phyloP scores from a whole-genome alignment of 768 basidiomycete species.

The Phylloporus sp. region DNA sequence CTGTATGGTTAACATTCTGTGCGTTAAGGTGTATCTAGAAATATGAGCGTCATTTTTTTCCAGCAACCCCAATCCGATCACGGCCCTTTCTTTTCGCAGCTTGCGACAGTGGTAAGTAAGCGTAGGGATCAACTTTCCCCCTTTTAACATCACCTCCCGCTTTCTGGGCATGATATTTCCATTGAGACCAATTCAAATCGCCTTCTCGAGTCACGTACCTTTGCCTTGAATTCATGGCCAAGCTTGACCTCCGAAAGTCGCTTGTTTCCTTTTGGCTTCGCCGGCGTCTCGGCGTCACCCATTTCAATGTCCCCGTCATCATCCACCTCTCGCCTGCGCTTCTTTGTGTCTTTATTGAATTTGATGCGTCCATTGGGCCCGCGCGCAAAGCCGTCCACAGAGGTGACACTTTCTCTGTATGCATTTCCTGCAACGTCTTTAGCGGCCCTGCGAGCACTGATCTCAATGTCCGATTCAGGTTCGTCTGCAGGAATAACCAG shows the following conservation, averaged over 20 bases:
- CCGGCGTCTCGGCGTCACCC: conserved; percentile 58
- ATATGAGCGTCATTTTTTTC: conserved; percentile 45
- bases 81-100: conserved; percentile 62
- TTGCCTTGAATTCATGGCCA: conserved; percentile 93
- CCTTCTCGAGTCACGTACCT: conserved; percentile 48
- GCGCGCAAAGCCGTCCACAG: conserved; percentile 85
- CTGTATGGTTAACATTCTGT: conserved; percentile 51
- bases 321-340: conserved; percentile 69
- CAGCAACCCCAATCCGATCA: conserved; percentile 52
- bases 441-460: conserved; percentile 35
- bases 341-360: conserved; percentile 97
- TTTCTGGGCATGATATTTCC: conserved; percentile 48
- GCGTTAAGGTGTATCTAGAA: background rate
- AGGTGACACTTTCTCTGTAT: conserved; percentile 77
- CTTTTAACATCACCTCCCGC: conserved; percentile 93
- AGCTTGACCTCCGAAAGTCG: conserved; percentile 50
- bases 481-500: conserved; percentile 67
- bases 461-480: conserved; percentile 42
- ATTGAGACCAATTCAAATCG: conserved; percentile 4
- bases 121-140: conserved; percentile 84
- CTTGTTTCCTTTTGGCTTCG: conserved; percentile 43
- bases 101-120: conserved; percentile 81
- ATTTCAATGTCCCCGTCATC: conserved; percentile 66
- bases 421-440: conserved; percentile 67
- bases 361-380: conserved; percentile 81